Evolutionary conservation across 2,329 filamentous ascomycete genomes (phyloP).

Genomic region (Penicillium hordei): DNA sequence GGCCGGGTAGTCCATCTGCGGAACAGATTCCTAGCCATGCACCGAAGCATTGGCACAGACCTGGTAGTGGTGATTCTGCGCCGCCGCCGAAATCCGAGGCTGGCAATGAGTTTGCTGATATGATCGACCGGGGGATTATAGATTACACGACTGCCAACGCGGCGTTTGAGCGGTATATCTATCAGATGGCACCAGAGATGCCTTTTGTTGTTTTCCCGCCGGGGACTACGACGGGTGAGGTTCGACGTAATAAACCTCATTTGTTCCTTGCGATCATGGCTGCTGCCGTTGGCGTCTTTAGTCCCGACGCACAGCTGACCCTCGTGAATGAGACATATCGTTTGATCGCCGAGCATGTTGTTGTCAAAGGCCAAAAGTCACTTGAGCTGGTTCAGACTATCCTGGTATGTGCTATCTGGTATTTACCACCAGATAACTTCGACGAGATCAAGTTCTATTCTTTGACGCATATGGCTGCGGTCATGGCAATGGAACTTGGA

Average conservation of each 20-base stretch:
- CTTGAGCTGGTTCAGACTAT: slow-evolving; percentile 80
- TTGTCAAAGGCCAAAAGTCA: slow-evolving; percentile 75
- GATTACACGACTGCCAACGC: slow-evolving; percentile 52
- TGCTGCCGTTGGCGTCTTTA: slow-evolving; percentile 53
- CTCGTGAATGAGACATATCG: slow-evolving; percentile 70
- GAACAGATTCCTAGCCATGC: slow-evolving; percentile 20
- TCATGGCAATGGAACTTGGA: slow-evolving; percentile 82
- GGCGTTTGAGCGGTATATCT: slow-evolving; percentile 58
- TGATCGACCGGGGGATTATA: slow-evolving; percentile 54
- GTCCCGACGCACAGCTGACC: slow-evolving; percentile 58
- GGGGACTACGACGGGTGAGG: slow-evolving; percentile 53
- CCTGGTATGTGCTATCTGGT: slow-evolving; percentile 76
- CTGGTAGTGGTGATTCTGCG: slow-evolving; percentile 15
- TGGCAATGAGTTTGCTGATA: slow-evolving; percentile 42
- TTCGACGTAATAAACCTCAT: slow-evolving; percentile 59
- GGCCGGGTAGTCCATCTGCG: slow-evolving; percentile 22
- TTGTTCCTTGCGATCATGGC: slow-evolving; percentile 60
- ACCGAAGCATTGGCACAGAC: slow-evolving; percentile 25
- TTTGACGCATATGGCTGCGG: slow-evolving; percentile 74
- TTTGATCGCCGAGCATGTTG: slow-evolving; percentile 69
- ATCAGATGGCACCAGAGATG: slow-evolving; percentile 55
- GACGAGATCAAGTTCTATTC: slow-evolving; percentile 91
- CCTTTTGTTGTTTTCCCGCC: slow-evolving; percentile 60
- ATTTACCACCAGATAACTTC: slow-evolving; percentile 76
- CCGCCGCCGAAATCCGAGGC: slow-evolving; percentile 17